Conservation (phyloP, 495 filamentous ascomycete species). For the Aspergillus biplanus region DNA sequence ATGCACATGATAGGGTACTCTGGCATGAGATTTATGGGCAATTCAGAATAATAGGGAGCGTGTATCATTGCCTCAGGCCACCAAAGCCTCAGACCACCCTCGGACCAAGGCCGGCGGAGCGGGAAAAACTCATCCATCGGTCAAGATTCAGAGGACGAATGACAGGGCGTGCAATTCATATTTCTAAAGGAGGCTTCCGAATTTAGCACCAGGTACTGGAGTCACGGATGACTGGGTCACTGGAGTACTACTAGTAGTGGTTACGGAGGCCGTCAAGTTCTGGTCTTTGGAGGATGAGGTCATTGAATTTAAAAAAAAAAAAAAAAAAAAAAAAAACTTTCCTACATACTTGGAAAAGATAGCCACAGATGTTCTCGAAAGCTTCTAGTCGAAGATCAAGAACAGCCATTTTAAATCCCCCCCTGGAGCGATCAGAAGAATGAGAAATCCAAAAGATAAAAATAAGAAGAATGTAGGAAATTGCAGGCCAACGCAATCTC, state of each 20-base stretch:
- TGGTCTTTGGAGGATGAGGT: neutral
- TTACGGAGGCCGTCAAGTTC: too few relatives aligned
- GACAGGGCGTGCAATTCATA: conserved; percentile 11
- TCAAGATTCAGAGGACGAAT: conserved; percentile 22
- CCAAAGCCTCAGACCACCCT: conserved; percentile 4
- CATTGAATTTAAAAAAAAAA: too few relatives aligned
- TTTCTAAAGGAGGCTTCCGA: conserved; percentile 17
- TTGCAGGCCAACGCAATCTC: too few relatives aligned
- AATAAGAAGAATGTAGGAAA: too few relatives aligned
- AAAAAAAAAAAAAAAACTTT: too few relatives aligned
- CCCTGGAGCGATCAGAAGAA: too few relatives aligned
- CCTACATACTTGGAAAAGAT: neutral
- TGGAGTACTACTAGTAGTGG: too few relatives aligned
- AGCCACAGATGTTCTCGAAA: neutral
- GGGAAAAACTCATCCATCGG: conserved; percentile 16
- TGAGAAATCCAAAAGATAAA: too few relatives aligned
- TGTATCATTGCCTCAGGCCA: neutral
- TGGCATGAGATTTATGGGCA: neutral
- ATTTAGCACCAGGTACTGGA: neutral
- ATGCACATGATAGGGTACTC: neutral
- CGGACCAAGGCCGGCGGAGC: conserved; percentile 17
- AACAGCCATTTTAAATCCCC: too few relatives aligned
- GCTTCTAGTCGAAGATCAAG: neutral
- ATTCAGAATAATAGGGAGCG: too few relatives aligned
- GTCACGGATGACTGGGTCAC: too few relatives aligned